Conservation (phyloP, 2,329 filamentous ascomycete genomes). For the Dichotomopilus funicola region DNA sequence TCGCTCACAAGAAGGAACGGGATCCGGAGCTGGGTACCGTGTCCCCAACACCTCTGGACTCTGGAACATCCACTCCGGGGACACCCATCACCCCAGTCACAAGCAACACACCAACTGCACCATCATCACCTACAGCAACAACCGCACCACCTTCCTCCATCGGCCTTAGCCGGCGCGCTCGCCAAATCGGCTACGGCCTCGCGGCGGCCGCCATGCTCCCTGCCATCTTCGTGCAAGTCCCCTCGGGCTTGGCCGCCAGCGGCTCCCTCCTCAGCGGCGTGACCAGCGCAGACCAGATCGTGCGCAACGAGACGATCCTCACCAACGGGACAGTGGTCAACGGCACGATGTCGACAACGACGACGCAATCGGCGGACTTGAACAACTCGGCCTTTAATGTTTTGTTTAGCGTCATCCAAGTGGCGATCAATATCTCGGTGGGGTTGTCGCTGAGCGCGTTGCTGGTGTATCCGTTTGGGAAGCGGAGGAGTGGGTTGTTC, state of each 20-base stretch:
- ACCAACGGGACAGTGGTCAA: slow-evolving; percentile 22
- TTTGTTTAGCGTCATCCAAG: slow-evolving; percentile 52
- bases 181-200: slow-evolving; percentile 62
- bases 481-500: slow-evolving; percentile 51
- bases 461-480: slow-evolving; percentile 51
- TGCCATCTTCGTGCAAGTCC: slow-evolving; percentile 71
- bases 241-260: slow-evolving; percentile 53
- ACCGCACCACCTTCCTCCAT: background rate
- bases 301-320: slow-evolving; percentile 34
- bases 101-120: too few species aligned
- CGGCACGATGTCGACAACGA: slow-evolving; percentile 16
- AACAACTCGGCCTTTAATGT: slow-evolving; percentile 48
- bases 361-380: slow-evolving; percentile 20
- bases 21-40: slow-evolving; percentile 19
- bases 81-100: too few species aligned
- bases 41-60: slow-evolving; percentile 7
- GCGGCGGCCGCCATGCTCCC: slow-evolving; percentile 81
- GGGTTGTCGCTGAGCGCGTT: slow-evolving; percentile 51
- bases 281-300: slow-evolving; percentile 49
- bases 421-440: slow-evolving; percentile 57
- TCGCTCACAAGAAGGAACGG: slow-evolving; percentile 4
- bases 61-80: too few species aligned
- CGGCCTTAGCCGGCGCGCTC: slow-evolving; percentile 27
- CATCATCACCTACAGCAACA: too few species aligned
- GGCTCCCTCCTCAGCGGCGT: slow-evolving; percentile 55